Conservation (phyloP, 2,329 filamentous ascomycete genomes). For the Phoma sp. region DNA sequence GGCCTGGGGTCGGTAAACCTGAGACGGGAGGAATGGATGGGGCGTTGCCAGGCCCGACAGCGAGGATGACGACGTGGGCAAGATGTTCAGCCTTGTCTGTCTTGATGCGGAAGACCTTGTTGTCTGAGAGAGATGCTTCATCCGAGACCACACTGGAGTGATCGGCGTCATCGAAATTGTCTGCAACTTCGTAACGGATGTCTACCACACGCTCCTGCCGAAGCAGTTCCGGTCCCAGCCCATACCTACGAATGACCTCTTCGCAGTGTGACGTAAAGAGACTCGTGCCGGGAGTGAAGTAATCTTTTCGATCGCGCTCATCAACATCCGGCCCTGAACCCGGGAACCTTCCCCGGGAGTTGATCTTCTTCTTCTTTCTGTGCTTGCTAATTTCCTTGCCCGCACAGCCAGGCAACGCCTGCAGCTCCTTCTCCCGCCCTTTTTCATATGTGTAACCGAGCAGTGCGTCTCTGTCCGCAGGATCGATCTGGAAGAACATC, state of each 20-base stretch:
- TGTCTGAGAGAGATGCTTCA: slow-evolving; percentile 37
- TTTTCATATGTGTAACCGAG: slow-evolving; percentile 70
- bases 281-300: slow-evolving; percentile 50
- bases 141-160: slow-evolving; percentile 28
- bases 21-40: slow-evolving; percentile 54
- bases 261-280: slow-evolving; percentile 53
- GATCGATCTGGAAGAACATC: slow-evolving; percentile 84
- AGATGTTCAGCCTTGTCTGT: slow-evolving; percentile 63
- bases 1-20: slow-evolving; percentile 41
- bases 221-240: slow-evolving; percentile 62
- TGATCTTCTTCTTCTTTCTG: slow-evolving; percentile 68
- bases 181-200: slow-evolving; percentile 63
- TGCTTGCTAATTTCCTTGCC: slow-evolving; percentile 84
- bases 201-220: slow-evolving; percentile 65
- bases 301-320: slow-evolving; percentile 56
- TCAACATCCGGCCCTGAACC: slow-evolving; percentile 48
- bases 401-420: slow-evolving; percentile 75
- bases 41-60: slow-evolving; percentile 70
- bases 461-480: slow-evolving; percentile 74
- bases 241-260: slow-evolving; percentile 49
- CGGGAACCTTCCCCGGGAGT: slow-evolving; percentile 49
- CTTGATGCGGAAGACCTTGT: slow-evolving; percentile 68
- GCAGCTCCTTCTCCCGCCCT: slow-evolving; percentile 66
- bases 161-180: slow-evolving; percentile 32
- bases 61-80: slow-evolving; percentile 69